Evolutionary conservation across 441 rosid genomes (phyloP).

Genomic region (Sinapis alba): DNA sequence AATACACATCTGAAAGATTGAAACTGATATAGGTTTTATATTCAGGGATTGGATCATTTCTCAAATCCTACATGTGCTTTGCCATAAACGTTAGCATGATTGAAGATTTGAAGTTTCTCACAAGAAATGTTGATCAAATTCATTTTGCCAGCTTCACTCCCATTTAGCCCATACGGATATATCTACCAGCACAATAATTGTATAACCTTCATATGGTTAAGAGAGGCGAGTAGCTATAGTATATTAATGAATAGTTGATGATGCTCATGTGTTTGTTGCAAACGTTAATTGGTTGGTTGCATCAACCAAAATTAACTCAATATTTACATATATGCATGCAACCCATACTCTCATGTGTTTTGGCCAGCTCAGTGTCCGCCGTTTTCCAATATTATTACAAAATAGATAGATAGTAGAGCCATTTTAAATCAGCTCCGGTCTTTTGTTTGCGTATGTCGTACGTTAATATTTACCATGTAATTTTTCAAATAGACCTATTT

Average conservation of each 20-base stretch:
- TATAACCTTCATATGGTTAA: slow-evolving; percentile 4
- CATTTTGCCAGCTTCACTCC: slow-evolving; percentile 30
- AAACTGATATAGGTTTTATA: background rate
- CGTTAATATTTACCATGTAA: background rate
- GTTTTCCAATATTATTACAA: background rate
- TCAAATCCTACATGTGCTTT: slow-evolving; percentile 28
- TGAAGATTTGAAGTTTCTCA: slow-evolving; percentile 5
- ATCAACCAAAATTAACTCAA: slow-evolving; percentile 16
- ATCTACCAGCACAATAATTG: slow-evolving; percentile 19
- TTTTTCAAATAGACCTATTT: background rate
- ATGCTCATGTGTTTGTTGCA: slow-evolving; percentile 29
- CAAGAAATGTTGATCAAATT: background rate
- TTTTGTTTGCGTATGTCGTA: background rate
- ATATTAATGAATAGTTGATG: slow-evolving; percentile 1
- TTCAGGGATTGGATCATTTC: background rate
- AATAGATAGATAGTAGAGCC: background rate
- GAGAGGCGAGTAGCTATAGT: slow-evolving; percentile 14
- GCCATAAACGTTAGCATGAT: slow-evolving; percentile 21
- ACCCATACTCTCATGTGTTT: slow-evolving; percentile 35
- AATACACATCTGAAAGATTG: background rate
- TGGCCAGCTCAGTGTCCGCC: background rate
- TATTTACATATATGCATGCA: slow-evolving; percentile 18
- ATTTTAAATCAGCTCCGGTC: background rate
- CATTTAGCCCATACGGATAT: slow-evolving; percentile 22
- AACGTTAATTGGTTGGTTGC: slow-evolving; percentile 24